Evolutionary conservation across 768 basidiomycete genomes (phyloP).

Genomic region (Boletus rubescentipes): DNA sequence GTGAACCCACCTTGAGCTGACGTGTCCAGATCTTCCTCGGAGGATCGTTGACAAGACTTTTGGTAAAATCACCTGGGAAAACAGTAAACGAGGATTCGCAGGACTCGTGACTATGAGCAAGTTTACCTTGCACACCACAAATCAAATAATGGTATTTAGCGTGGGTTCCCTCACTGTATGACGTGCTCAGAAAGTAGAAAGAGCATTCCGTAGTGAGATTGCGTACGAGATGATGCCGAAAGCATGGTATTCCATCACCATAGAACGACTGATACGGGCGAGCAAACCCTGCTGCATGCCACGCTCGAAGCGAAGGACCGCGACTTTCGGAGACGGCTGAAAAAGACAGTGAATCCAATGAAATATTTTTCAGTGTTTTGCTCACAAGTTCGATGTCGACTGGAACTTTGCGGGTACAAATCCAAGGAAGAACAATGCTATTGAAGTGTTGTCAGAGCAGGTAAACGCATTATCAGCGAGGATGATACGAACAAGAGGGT

Average conservation of each 20-base stretch:
- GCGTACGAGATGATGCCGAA: slow-evolving; percentile 76
- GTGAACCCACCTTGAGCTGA: slow-evolving; percentile 60
- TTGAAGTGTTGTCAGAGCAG: slow-evolving; percentile 3
- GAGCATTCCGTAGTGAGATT: background rate
- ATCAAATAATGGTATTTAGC: slow-evolving; percentile 81
- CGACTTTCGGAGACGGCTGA: slow-evolving; percentile 78
- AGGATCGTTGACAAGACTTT: slow-evolving; percentile 64
- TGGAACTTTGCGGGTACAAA: slow-evolving; percentile 67
- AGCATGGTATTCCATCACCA: slow-evolving; percentile 80
- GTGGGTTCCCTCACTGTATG: slow-evolving; percentile 60
- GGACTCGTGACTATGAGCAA: background rate
- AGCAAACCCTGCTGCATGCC: slow-evolving; percentile 85
- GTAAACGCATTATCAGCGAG: background rate
- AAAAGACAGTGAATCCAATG: slow-evolving; percentile 4
- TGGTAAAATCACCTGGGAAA: slow-evolving; percentile 67
- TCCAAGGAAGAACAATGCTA: slow-evolving; percentile 74
- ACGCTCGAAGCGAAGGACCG: slow-evolving; percentile 73
- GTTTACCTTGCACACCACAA: slow-evolving; percentile 67
- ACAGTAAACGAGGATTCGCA: background rate
- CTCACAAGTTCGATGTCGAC: slow-evolving; percentile 76
- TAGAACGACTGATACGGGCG: slow-evolving; percentile 68
- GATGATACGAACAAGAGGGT: slow-evolving; percentile 58
- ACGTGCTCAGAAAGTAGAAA: slow-evolving; percentile 11
- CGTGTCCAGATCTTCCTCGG: slow-evolving; percentile 76
- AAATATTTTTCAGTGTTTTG: slow-evolving; percentile 3